phyloP scores from a whole-genome alignment of 2,329 filamentous ascomycete genomes.

The Colletotrichum orchidophilum region DNA sequence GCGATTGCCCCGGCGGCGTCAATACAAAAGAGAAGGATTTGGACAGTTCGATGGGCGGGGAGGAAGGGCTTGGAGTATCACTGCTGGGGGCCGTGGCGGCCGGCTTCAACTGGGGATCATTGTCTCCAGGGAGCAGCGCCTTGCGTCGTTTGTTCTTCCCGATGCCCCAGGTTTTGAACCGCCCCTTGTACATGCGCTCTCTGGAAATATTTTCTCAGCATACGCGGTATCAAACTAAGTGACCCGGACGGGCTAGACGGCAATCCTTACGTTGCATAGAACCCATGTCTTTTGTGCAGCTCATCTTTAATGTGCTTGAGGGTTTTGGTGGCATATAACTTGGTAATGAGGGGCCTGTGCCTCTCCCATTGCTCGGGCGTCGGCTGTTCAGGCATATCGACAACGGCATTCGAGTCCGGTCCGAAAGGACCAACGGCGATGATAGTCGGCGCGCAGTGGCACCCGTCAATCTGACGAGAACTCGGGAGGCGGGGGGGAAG shows the following conservation, averaged over 20 bases:
- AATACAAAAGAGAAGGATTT: neutral
- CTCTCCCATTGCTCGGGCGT: constrained; percentile 26
- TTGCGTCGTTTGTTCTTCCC: constrained; percentile 25
- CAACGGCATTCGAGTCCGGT: neutral
- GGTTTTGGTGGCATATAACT: constrained; percentile 16
- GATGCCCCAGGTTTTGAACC: constrained; percentile 26
- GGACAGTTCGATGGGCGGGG: neutral
- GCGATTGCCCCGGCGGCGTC: neutral
- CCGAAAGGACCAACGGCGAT: neutral
- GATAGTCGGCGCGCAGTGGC: neutral
- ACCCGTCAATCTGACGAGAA: neutral
- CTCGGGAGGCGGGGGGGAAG: neutral
- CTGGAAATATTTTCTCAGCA: constrained; percentile 1
- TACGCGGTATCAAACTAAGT: neutral
- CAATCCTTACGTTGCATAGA: constrained; percentile 25
- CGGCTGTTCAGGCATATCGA: constrained; percentile 14
- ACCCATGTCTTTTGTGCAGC: constrained; percentile 3
- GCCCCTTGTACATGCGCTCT: constrained; percentile 30
- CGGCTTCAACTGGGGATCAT: neutral
- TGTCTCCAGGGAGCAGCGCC: neutral
- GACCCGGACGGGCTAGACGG: neutral
- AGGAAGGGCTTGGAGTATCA: neutral
- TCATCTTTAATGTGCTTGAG: constrained; percentile 11
- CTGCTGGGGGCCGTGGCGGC: neutral
- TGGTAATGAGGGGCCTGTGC: constrained; percentile 7